These are phyloP conservation scores for Exophiala bonariae DNA, from an alignment of 2,329 filamentous ascomycete species.

Conservation along the genomic window DNA sequence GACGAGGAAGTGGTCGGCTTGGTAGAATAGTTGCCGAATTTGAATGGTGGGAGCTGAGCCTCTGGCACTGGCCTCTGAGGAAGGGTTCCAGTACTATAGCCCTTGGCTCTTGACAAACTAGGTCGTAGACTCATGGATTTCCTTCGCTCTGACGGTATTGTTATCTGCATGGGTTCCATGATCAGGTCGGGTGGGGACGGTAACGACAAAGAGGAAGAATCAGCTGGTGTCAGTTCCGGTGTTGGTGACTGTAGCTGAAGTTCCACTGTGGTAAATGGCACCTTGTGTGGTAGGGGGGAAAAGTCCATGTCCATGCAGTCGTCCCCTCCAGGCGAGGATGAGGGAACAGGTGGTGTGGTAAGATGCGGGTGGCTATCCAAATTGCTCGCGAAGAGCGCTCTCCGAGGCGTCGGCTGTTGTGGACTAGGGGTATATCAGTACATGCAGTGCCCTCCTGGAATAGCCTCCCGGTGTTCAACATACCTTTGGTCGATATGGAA, in stretches of 20 bases:
- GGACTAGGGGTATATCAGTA: slow-evolving; percentile 58
- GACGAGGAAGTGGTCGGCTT: slow-evolving; percentile 57
- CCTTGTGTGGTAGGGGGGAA: slow-evolving; percentile 88
- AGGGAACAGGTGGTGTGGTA: slow-evolving; percentile 80
- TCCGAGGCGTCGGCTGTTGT: slow-evolving; percentile 76
- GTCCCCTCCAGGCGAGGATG: slow-evolving; percentile 70
- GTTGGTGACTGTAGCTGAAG: slow-evolving; percentile 73
- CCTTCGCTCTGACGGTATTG: slow-evolving; percentile 45
- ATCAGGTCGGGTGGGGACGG: slow-evolving; percentile 43
- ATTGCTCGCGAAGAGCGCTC: slow-evolving; percentile 78
- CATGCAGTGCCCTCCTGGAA: slow-evolving; percentile 27
- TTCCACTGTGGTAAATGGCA: slow-evolving; percentile 60
- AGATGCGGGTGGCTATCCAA: slow-evolving; percentile 66
- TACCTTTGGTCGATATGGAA: slow-evolving; percentile 96
- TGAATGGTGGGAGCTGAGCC: slow-evolving; percentile 69
- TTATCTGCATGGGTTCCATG: slow-evolving; percentile 31
- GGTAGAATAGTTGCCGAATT: slow-evolving; percentile 59
- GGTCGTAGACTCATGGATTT: slow-evolving; percentile 72
- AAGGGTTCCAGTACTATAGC: slow-evolving; percentile 67
- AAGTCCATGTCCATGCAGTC: slow-evolving; percentile 80
- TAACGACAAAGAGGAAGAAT: slow-evolving; percentile 38
- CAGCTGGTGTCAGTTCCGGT: slow-evolving; percentile 54
- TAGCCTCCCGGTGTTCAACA: slow-evolving; percentile 32
- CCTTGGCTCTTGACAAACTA: slow-evolving; percentile 72
- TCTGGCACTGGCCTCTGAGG: slow-evolving; percentile 63